phyloP scores from a whole-genome alignment of 345 rosid genomes.

The rapeseed (Brassica napus) region DNA sequence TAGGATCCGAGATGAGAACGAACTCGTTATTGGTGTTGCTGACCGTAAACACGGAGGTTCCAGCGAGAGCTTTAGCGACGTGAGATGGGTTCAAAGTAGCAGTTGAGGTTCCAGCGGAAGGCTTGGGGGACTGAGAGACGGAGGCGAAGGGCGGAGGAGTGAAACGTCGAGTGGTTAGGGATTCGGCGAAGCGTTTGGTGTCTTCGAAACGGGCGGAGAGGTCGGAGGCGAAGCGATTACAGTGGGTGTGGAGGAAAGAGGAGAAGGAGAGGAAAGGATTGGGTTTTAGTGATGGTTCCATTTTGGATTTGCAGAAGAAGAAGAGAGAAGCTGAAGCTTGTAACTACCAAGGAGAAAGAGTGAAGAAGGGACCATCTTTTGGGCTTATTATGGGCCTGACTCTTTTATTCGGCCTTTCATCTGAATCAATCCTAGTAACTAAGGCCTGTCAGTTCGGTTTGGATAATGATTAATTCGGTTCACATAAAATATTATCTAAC shows the following conservation, averaged over 20 bases:
- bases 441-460: background rate
- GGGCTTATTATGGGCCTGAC: conserved; percentile 26
- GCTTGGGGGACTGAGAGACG: conserved; percentile 57
- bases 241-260: conserved; percentile 62
- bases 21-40: conserved; percentile 95
- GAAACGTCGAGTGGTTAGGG: conserved; percentile 42
- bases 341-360: background rate
- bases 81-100: conserved; percentile 48
- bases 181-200: conserved; percentile 51
- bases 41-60: conserved; percentile 81
- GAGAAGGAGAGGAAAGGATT: conserved; percentile 69
- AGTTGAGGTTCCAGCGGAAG: conserved; percentile 25
- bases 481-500: background rate
- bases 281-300: conserved; percentile 55
- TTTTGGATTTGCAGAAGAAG: conserved; percentile 27
- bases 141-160: conserved; percentile 57
- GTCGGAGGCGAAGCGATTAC: conserved; percentile 58
- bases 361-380: background rate
- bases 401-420: conserved; percentile 19
- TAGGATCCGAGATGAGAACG: conserved; percentile 88
- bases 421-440: background rate
- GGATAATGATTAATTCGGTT: background rate
- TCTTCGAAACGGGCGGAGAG: conserved; percentile 60
- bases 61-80: conserved; percentile 71
- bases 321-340: background rate